Percentiles rank a stretch among this genome's conserved stretches.
These are phyloP conservation scores for Phytophthora chlamydospora DNA, from an alignment of 352 stramenopile species.

Conservation along the genomic window DNA sequence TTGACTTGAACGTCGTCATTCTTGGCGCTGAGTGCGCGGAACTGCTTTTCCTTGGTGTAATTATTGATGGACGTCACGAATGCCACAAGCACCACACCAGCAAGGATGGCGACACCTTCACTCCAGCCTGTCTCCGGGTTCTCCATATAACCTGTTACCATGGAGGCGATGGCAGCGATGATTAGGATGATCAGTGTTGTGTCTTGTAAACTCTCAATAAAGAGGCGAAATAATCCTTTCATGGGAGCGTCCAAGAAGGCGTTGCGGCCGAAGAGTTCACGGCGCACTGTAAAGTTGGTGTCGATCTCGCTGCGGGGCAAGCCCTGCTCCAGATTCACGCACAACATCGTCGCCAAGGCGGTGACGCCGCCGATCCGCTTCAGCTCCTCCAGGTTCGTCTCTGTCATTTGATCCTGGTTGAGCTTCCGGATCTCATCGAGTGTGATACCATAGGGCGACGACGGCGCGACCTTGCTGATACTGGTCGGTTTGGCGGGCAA, in stretches of 20 bases:
- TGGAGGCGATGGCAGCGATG: conserved; percentile 83
- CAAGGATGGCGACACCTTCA: conserved; percentile 95
- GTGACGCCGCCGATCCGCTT: conserved; percentile 62
- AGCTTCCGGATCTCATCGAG: conserved; percentile 68
- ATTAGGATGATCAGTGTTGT: conserved; percentile 92
- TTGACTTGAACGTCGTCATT: conserved; percentile 91
- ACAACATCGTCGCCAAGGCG: conserved; percentile 64
- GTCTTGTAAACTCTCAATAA: conserved; percentile 90
- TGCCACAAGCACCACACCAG: conserved; percentile 93
- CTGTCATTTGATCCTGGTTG: conserved; percentile 86
- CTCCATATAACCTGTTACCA: conserved; percentile 83
- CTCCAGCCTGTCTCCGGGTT: conserved; percentile 91
- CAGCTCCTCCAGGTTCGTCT: conserved; percentile 69
- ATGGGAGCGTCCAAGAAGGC: conserved; percentile 79
- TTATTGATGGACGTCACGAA: conserved; percentile 96
- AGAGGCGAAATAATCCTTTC: conserved; percentile 81
- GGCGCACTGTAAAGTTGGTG: conserved; percentile 54
- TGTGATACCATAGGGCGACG: conserved; percentile 75
- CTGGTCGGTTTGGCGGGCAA: conserved; percentile 31
- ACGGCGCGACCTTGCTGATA: conserved; percentile 70
- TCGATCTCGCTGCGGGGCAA: conserved; percentile 68
- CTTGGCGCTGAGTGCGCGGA: conserved; percentile 83
- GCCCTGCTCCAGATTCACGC: conserved; percentile 71
- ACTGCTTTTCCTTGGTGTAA: conserved; percentile 95
- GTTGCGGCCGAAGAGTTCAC: conserved; percentile 67